Evolutionary conservation across 2,329 filamentous ascomycete genomes (phyloP).

Genomic region (Lithohypha guttulata): DNA sequence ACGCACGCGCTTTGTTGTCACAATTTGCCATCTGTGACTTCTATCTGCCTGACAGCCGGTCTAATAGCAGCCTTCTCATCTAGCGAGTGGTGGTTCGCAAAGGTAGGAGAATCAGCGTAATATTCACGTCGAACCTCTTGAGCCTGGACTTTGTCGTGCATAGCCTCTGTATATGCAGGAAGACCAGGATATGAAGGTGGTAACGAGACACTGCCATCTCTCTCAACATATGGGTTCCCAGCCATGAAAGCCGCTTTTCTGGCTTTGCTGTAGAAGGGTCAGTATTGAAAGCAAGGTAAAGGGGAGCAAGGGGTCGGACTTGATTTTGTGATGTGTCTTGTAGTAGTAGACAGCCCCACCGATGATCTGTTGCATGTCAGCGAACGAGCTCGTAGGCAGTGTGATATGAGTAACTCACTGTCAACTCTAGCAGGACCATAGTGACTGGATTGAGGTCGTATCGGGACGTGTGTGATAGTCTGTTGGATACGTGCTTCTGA

Average conservation of each 20-base stretch:
- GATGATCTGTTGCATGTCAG: too few relatives aligned
- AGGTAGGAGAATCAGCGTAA: background rate
- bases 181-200: background rate
- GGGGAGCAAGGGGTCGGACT: background rate
- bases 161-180: background rate
- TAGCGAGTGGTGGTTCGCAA: too few relatives aligned
- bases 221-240: background rate
- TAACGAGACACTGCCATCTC: background rate
- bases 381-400: too few relatives aligned
- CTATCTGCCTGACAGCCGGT: background rate
- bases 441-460: too few relatives aligned
- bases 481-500: too few relatives aligned
- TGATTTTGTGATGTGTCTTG: background rate
- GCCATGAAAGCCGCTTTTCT: background rate
- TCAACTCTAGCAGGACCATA: too few relatives aligned
- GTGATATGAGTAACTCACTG: too few relatives aligned
- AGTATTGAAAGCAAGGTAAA: background rate
- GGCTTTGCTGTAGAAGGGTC: background rate
- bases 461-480: too few relatives aligned
- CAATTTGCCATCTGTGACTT: background rate
- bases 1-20: too few relatives aligned
- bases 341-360: background rate
- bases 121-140: background rate
- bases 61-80: background rate
- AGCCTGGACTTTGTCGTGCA: background rate